Percentiles rank a stretch among this genome's conserved stretches.
Conservation (phyloP, 2,329 filamentous ascomycete genomes). For the Pseudogymnoascus verrucosus region DNA sequence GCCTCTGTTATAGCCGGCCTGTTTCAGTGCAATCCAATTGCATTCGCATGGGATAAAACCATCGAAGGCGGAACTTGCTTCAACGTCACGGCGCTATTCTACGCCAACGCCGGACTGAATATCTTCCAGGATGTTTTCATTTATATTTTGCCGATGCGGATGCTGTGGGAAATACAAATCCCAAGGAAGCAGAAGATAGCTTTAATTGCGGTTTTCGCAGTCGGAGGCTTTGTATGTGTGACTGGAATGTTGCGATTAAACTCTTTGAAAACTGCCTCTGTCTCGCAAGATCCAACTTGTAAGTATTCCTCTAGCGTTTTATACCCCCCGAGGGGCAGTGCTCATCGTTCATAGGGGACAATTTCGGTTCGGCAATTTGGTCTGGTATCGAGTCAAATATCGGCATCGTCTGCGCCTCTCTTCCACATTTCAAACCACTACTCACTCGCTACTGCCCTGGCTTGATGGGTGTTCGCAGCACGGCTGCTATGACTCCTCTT, state of each 20-base stretch:
- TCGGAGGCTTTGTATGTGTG: slow-evolving; percentile 20
- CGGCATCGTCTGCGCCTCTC: neutral
- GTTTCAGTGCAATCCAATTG: slow-evolving; percentile 23
- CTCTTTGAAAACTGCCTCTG: slow-evolving; percentile 10
- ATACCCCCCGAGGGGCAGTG: neutral
- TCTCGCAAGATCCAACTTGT: slow-evolving; percentile 11
- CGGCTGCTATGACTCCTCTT: slow-evolving; percentile 1
- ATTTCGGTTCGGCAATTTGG: slow-evolving; percentile 1
- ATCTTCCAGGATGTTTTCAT: slow-evolving; percentile 18
- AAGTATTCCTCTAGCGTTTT: neutral
- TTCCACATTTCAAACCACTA: neutral
- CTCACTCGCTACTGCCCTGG: slow-evolving; percentile 4
- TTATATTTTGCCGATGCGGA: slow-evolving; percentile 16
- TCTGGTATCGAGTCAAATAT: slow-evolving; percentile 2
- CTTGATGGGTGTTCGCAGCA: slow-evolving; percentile 1
- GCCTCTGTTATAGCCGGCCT: slow-evolving; percentile 18
- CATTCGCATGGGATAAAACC: slow-evolving; percentile 26
- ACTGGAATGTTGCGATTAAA: slow-evolving; percentile 16
- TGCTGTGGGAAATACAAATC: slow-evolving; percentile 14
- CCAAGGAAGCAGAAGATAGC: slow-evolving; percentile 17
- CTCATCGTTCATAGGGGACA: neutral
- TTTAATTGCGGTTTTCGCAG: slow-evolving; percentile 18
- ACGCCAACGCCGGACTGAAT: slow-evolving; percentile 16
- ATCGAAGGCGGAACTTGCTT: slow-evolving; percentile 14
- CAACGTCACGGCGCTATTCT: neutral